phyloP scores from a whole-genome alignment of 2,329 filamentous ascomycete genomes.

The Ramularia collo-cygni region DNA sequence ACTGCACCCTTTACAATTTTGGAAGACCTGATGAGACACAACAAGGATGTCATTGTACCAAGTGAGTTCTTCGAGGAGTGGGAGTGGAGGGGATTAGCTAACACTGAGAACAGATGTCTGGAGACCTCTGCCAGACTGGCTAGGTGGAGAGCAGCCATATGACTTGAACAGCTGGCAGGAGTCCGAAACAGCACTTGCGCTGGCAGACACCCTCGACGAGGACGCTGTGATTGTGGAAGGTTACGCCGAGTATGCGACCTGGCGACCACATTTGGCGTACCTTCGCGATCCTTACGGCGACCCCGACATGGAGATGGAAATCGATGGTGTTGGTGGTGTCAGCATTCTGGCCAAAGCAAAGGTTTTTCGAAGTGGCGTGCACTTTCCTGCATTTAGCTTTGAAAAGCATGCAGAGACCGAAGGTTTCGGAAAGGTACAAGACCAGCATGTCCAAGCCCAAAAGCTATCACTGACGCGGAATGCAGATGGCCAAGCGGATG shows the following conservation, averaged over 20 bases:
- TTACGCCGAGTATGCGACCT: slow-evolving; percentile 97
- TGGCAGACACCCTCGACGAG: slow-evolving; percentile 92
- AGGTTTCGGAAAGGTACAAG: slow-evolving; percentile 86
- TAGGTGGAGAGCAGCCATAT: slow-evolving; percentile 96
- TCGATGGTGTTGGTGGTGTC: slow-evolving; percentile 94
- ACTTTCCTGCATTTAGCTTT: slow-evolving; percentile 97
- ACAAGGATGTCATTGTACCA: slow-evolving; percentile 97
- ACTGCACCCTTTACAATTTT: slow-evolving; percentile 95
- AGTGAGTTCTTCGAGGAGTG: slow-evolving; percentile 58
- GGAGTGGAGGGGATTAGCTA: slow-evolving; percentile 36
- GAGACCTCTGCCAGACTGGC: slow-evolving; percentile 97
- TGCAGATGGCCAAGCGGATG: slow-evolving; percentile 94
- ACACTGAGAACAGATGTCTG: slow-evolving; percentile 60
- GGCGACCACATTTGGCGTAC: slow-evolving; percentile 94
- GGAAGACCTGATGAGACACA: slow-evolving; percentile 96
- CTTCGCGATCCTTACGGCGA: slow-evolving; percentile 94
- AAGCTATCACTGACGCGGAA: too few species aligned
- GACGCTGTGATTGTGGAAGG: slow-evolving; percentile 98
- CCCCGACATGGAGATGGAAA: slow-evolving; percentile 99
- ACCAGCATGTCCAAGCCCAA: neutral
- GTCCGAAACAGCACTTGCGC: slow-evolving; percentile 87
- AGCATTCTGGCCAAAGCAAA: slow-evolving; percentile 94
- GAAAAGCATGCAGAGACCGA: slow-evolving; percentile 98
- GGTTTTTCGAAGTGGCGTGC: slow-evolving; percentile 89
- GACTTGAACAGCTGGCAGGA: slow-evolving; percentile 99